A percentile compares a stretch with the other conserved stretches of the same genome.
Conservation (phyloP, 345 rosid genomes). For the Bruguiera parviflora region DNA sequence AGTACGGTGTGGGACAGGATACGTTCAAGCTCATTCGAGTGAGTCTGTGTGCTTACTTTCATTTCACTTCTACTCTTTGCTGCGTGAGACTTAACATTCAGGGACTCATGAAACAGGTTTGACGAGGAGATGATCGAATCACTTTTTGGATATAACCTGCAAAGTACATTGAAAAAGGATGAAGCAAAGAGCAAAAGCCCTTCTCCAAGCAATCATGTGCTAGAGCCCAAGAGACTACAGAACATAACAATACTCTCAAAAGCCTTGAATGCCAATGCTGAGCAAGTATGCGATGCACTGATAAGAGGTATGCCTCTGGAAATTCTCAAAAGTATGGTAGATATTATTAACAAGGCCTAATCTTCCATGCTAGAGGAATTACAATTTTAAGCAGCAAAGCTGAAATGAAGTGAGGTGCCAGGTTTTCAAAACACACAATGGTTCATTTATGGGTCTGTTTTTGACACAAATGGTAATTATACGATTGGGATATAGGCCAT, state of each 20-base stretch:
- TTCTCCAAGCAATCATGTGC: slow-evolving; percentile 85
- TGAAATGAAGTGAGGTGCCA: background rate
- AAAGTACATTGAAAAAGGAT: slow-evolving; percentile 52
- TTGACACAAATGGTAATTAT: background rate
- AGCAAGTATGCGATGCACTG: slow-evolving; percentile 74
- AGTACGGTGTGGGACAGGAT: slow-evolving; percentile 94
- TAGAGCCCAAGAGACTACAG: slow-evolving; percentile 90
- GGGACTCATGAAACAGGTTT: slow-evolving; percentile 42
- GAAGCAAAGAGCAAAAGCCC: slow-evolving; percentile 79
- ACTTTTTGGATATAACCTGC: slow-evolving; percentile 77
- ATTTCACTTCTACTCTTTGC: slow-evolving; percentile 4
- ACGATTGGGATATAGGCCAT: no score
- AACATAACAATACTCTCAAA: slow-evolving; percentile 87
- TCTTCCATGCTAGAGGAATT: background rate
- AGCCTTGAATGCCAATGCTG: slow-evolving; percentile 66
- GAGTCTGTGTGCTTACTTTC: slow-evolving; percentile 29
- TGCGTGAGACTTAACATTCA: background rate
- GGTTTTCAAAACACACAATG: no score
- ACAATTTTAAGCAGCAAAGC: background rate
- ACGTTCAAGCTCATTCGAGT: slow-evolving; percentile 93
- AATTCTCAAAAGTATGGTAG: no score
- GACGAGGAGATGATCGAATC: slow-evolving; percentile 99
- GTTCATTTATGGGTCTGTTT: background rate
- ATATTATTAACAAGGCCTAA: background rate
- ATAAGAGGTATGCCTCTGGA: slow-evolving; percentile 52